Base-by-base conservation (phyloP, 2,329 filamentous ascomycete genomes). In the Penicillium capsulatum region DNA sequence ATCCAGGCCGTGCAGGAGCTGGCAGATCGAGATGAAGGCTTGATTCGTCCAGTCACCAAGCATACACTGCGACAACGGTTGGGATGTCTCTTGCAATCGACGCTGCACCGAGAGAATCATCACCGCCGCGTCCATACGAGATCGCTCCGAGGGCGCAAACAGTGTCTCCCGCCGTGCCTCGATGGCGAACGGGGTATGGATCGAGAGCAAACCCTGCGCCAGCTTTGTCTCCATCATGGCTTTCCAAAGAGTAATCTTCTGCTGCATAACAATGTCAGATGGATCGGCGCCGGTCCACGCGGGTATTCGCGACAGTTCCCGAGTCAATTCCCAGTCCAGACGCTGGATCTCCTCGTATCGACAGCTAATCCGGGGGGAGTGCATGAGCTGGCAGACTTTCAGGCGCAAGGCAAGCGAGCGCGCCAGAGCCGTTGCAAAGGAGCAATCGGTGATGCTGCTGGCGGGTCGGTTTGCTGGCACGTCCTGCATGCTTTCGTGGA, bases 321-420 rank as follows among this genome's bases (percentile, higher is more conserved):
- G 55, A 20, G 47, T 60, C 4, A 70, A 44, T 20, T 68, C 65
- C 45, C 58, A 63, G 32, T 69, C 66, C n/a, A 69, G 41, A 5
- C 55, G 57, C 4, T 60, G 51, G 10, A 69, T 63, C 19, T 69
- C 65, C n/a, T 66, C 58, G 22, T 68, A 65, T n/a, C 56, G 56
- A 38, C 63, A 66, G 15, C 45, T 62, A 15, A 66, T 59, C 3
- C 53, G 55, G 2, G 63, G 63, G 1, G 59, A 61, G 42, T 66
- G 61, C 61, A 66, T 65, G 24, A 66, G 32, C 2, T 45, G 42
- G 31, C 62, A 64, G 4, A 53, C 58, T 30, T 55, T 64, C 6
- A 65, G 46, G 3, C 63, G 55, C 19, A 62, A 38, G 2, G 57
- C 40, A 8, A 65, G 55, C 7, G 61, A 66, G 20, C 51, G 54